Percentiles rank a stretch among this genome's conserved stretches.
These are phyloP conservation scores for Lipomyces sp. DNA, from an alignment of 805 yeast genomes.

Conservation along the genomic window DNA sequence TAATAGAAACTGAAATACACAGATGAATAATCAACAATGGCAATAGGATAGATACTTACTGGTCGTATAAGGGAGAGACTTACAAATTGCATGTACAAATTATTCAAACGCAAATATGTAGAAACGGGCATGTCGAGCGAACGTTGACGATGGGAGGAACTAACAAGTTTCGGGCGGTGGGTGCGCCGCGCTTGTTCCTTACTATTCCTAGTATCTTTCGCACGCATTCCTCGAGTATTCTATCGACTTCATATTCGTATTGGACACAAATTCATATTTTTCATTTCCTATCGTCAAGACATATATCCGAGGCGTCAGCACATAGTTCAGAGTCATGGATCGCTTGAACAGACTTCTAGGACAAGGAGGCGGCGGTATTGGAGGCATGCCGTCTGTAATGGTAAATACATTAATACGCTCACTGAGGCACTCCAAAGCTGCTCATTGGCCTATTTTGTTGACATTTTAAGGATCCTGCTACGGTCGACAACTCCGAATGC, in stretches of 20 bases:
- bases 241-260: neutral
- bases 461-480: conserved; percentile 34
- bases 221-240: neutral
- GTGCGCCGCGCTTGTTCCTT: too few relatives aligned
- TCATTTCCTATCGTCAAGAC: neutral
- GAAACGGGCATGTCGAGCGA: neutral
- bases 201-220: neutral
- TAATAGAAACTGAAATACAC: neutral
- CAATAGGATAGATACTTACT: neutral
- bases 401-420: neutral
- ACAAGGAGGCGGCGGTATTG: conserved; percentile 22
- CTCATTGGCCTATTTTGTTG: neutral
- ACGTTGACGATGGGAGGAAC: too few relatives aligned
- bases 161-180: too few relatives aligned
- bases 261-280: neutral
- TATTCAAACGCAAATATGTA: neutral
- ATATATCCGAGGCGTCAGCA: neutral
- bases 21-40: neutral
- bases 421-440: neutral
- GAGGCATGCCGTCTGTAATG: conserved; percentile 30
- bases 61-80: neutral
- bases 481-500: conserved; percentile 85
- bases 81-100: neutral
- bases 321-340: conserved; percentile 21
- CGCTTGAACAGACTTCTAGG: conserved; percentile 34